Percentiles rank a stretch among this genome's conserved stretches.
These are phyloP conservation scores for Pseudogymnoascus sp. DNA, from an alignment of 2,329 filamentous ascomycete genomes.

Conservation along the genomic window DNA sequence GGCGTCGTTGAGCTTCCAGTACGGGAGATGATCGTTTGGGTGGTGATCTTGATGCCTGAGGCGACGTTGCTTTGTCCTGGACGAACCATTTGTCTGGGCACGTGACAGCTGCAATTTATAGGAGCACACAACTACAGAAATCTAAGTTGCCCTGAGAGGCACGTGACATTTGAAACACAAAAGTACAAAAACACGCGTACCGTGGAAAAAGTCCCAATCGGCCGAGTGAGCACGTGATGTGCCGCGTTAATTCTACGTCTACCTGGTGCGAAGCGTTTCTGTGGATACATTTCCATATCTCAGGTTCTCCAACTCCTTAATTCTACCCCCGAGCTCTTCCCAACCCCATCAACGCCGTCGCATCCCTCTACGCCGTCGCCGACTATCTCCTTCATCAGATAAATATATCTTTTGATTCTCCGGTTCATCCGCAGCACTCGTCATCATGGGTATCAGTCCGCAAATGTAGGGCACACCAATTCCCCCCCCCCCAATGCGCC, in stretches of 20 bases:
- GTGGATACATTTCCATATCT: constrained; percentile 7
- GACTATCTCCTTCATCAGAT: not conserved
- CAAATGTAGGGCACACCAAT: not conserved
- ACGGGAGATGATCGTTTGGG: constrained; percentile 6
- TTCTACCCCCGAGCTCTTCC: not conserved
- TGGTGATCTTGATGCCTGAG: not conserved
- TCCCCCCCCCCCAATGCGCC: not conserved
- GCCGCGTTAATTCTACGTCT: constrained; percentile 5
- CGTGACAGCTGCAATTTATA: not conserved
- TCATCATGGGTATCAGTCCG: constrained; percentile 2
- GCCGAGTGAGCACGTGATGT: not conserved
- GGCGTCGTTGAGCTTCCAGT: constrained; percentile 3
- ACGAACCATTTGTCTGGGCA: not conserved
- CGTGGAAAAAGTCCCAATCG: not conserved
- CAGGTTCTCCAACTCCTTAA: not conserved
- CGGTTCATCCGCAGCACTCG: constrained; percentile 3
- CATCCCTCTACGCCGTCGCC: not conserved
- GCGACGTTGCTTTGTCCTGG: not conserved
- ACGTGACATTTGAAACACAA: not conserved
- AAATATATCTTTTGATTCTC: constrained; percentile 4
- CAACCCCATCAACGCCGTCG: constrained; percentile 4
- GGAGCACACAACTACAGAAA: not conserved
- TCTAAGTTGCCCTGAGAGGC: not conserved
- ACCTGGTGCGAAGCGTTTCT: constrained; percentile 8
- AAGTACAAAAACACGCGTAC: not conserved